Base-by-base conservation (phyloP, 75 land plant genomes). In the Pseudotsuga menziesii region DNA sequence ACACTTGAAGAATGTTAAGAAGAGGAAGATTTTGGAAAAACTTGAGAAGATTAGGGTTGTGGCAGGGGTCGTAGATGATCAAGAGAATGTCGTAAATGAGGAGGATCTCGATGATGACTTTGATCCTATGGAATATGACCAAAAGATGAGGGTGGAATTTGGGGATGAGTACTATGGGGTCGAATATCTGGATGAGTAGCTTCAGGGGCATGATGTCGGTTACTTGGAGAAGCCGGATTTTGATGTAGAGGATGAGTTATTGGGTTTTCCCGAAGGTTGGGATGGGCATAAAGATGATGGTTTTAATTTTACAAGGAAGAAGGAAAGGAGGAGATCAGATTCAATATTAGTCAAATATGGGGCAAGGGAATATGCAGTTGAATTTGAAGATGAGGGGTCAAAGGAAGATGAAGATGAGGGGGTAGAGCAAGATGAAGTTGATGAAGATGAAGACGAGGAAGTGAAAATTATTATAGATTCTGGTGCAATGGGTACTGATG, bases 1-100 rank as follows among this genome's bases (percentile, higher is more conserved):
- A 82, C 89, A 84, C 56, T 83, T 96, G 83, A 96, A 96, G 88
- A 96, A 94, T 75, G 72, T 96, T 83, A 96, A 96, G 85, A 96
- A 87, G 91, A 85, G 90, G 83, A 97, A 96, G 89, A 87, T 94
- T 2, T 62, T 84, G 69, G 86, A 94, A 80, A 96, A 89, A 83
- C 82, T 94, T 54, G 79, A 85, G 72, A 96, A 87, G 90, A 87
- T 96, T 39, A 81, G 64, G 66, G 76, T 82, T 3, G 82, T 87
- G 36, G 99, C 96, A 2, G 99, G 99, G 14, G 62, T 88, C 44
- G 77, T 64, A 15, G 77, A 83, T 14, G 85, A 70, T 35, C 84
- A 60, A 4, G 77, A 14, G 32, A 61, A 36, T 35, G 54, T 63
- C 0, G 73, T 96, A 16, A 80, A 66, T 19, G 82, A 63, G 36